A percentile compares a stretch with the other conserved stretches of the same genome.
These are phyloP conservation scores for Seiridium unicorne DNA, from an alignment of 2,329 filamentous ascomycete genomes.

Conservation along the genomic window DNA sequence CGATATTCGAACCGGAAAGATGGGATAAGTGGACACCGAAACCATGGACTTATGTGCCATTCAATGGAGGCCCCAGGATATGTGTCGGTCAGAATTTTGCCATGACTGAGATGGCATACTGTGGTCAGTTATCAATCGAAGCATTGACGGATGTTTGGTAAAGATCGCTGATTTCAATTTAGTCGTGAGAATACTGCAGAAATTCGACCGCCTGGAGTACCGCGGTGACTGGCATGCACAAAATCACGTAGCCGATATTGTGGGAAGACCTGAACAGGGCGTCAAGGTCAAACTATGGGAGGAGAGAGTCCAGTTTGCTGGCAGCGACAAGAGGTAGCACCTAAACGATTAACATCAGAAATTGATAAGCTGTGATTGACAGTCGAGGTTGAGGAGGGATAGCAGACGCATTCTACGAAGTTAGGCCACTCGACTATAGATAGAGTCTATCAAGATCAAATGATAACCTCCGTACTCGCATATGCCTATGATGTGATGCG, in stretches of 20 bases:
- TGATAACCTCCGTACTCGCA: too few species aligned
- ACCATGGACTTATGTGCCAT: conserved; percentile 54
- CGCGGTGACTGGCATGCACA: conserved; percentile 43
- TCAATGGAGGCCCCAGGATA: conserved; percentile 52
- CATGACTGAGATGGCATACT: conserved; percentile 55
- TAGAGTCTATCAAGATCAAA: too few species aligned
- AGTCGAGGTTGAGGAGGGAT: neutral
- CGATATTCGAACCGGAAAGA: conserved; percentile 46
- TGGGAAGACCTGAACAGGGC: conserved; percentile 40
- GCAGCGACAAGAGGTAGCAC: neutral
- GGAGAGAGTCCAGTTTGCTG: conserved; percentile 6
- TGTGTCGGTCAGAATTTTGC: conserved; percentile 61
- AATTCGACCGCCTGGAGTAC: conserved; percentile 54
- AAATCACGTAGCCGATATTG: conserved; percentile 41
- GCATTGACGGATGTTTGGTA: conserved; percentile 16
- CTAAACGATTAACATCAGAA: neutral
- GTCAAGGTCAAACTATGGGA: conserved; percentile 39
- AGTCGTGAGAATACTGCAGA: conserved; percentile 56
- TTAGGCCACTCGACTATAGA: too few species aligned
- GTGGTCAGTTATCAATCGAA: conserved; percentile 26
- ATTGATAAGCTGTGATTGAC: neutral
- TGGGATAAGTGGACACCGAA: conserved; percentile 51
- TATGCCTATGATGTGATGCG: too few species aligned
- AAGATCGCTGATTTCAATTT: neutral
- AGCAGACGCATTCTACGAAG: too few species aligned